Conservation (phyloP, 805 yeast genomes). For the Yamadazyma olivae region DNA sequence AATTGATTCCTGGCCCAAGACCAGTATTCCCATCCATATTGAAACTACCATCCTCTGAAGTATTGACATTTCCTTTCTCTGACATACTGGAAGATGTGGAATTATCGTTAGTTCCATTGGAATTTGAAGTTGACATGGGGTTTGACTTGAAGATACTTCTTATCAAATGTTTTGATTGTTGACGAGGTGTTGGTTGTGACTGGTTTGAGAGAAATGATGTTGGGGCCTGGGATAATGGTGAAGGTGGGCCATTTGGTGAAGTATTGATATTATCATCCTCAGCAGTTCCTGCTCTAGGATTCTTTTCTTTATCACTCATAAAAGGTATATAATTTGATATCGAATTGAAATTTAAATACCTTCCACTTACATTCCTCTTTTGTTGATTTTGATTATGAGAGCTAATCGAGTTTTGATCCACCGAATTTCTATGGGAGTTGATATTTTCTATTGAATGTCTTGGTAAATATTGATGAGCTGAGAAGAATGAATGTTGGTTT, state of each 20-base stretch:
- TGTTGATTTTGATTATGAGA: conserved; percentile 15
- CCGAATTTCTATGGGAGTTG: conserved; percentile 25
- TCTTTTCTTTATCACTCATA: conserved; percentile 30
- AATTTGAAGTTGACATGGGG: conserved; percentile 3
- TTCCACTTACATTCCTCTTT: conserved; percentile 16
- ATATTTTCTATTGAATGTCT: conserved; percentile 37
- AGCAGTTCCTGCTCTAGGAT: not conserved
- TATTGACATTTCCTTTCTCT: not conserved
- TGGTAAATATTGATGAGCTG: conserved; percentile 39
- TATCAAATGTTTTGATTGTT: conserved; percentile 30
- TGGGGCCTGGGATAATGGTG: conserved; percentile 4
- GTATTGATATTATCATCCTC: conserved; percentile 16
- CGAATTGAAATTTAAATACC: conserved; percentile 33
- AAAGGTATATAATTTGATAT: conserved; percentile 40
- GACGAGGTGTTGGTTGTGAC: conserved; percentile 14
- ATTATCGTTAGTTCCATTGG: not conserved
- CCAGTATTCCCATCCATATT: not conserved
- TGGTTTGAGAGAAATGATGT: conserved; percentile 5
- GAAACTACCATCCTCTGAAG: conserved; percentile 1
- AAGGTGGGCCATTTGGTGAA: conserved; percentile 13
- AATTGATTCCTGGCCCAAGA: not conserved
- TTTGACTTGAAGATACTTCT: conserved; percentile 28
- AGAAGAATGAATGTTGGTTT: conserved; percentile 41
- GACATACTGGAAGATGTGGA: not conserved
- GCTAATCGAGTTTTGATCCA: conserved; percentile 33